Evolutionary conservation across 2,329 filamentous ascomycete species (phyloP).

Genomic region (Hypocreales sp.): DNA sequence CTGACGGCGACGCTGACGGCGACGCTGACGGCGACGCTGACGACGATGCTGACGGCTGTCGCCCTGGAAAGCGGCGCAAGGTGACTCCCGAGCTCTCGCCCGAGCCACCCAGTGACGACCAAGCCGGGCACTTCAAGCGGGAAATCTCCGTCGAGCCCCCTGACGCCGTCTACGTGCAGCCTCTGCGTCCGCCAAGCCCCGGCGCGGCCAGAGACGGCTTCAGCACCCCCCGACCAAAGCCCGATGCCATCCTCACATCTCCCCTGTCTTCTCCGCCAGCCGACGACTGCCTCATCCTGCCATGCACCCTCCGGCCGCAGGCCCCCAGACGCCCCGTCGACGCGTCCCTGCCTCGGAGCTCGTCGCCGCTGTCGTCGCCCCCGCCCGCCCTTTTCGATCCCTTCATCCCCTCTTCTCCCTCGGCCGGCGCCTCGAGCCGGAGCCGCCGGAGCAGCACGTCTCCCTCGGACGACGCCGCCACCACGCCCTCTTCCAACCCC

Average conservation of each 20-base stretch:
- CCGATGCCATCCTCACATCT: slow-evolving; percentile 11
- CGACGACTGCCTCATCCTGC: slow-evolving; percentile 13
- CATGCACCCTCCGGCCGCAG: slow-evolving; percentile 10
- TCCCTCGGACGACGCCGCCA: slow-evolving; percentile 29
- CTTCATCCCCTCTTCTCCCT: slow-evolving; percentile 22
- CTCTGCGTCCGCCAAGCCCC: no score
- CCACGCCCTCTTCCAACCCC: slow-evolving; percentile 22
- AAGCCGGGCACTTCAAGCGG: slow-evolving; percentile 8
- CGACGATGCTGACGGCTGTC: slow-evolving; percentile 5
- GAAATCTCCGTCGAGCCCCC: no score
- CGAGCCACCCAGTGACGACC: slow-evolving; percentile 4
- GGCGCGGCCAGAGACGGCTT: background rate
- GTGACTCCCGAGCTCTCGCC: slow-evolving; percentile 10
- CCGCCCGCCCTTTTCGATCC: slow-evolving; percentile 37
- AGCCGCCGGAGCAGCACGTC: slow-evolving; percentile 20
- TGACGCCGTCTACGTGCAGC: slow-evolving; percentile 4
- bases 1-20: slow-evolving; percentile 5
- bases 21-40: slow-evolving; percentile 8
- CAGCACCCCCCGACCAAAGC: slow-evolving; percentile 5
- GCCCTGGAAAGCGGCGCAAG: slow-evolving; percentile 17
- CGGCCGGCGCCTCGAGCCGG: slow-evolving; percentile 15
- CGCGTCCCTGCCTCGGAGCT: slow-evolving; percentile 17
- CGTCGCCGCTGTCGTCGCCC: slow-evolving; percentile 42
- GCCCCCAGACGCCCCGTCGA: slow-evolving; percentile 8
- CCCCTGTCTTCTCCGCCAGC: slow-evolving; percentile 22